Conservation (phyloP, 108 stramenopile genomes). For the Pseudonitzschia multiseries region DNA sequence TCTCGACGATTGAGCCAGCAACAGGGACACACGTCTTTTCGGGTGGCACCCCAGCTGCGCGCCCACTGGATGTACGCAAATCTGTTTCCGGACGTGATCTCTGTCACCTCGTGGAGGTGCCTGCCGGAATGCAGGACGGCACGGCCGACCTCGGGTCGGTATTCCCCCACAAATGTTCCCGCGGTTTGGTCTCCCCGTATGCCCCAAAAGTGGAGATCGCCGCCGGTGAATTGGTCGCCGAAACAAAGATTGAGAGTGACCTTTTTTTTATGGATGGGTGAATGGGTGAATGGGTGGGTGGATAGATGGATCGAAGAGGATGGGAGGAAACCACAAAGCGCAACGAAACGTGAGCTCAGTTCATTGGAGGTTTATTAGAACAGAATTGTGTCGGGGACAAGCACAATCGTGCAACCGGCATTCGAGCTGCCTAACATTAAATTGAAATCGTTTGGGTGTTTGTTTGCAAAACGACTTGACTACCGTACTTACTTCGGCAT, state of each 20-base stretch:
- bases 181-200: slow-evolving; percentile 62
- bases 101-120: slow-evolving; percentile 75
- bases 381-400: no score
- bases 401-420: no score
- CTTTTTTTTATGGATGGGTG: no score
- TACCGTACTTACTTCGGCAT: slow-evolving; percentile 52
- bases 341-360: neutral
- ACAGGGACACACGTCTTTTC: slow-evolving; percentile 67
- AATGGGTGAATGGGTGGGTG: no score
- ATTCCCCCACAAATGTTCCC: slow-evolving; percentile 39
- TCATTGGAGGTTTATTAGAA: no score
- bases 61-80: slow-evolving; percentile 81
- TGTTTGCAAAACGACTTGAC: no score
- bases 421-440: no score
- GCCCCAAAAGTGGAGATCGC: slow-evolving; percentile 65
- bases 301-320: neutral
- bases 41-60: slow-evolving; percentile 54
- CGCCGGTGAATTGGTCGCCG: slow-evolving; percentile 70
- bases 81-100: slow-evolving; percentile 66
- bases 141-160: slow-evolving; percentile 51
- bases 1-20: slow-evolving; percentile 73
- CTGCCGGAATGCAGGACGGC: slow-evolving; percentile 78
- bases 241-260: slow-evolving; percentile 77
- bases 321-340: neutral
- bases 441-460: no score